Conservation (phyloP, 345 rosid genomes). For the Garcia nutans region DNA sequence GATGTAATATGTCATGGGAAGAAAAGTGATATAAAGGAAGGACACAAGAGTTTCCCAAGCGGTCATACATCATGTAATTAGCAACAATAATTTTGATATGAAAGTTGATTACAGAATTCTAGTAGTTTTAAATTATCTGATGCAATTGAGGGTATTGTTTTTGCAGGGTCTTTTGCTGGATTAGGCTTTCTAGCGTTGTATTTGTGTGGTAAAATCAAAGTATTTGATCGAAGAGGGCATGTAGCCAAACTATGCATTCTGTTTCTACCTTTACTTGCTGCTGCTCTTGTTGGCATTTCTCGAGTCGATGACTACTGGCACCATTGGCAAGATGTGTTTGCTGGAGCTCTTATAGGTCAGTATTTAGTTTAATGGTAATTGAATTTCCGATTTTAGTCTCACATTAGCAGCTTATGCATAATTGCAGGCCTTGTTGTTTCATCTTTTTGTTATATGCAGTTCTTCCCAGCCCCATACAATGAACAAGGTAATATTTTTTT, state of each 20-base stretch:
- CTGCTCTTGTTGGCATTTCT: conserved; percentile 74
- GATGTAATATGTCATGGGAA: conserved; percentile 73
- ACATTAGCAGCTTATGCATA: background rate
- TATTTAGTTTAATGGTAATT: background rate
- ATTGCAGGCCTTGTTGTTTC: conserved; percentile 38
- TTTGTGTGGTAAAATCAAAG: conserved; percentile 70
- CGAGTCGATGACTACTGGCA: conserved; percentile 90
- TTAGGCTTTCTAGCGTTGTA: conserved; percentile 68
- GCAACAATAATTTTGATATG: too few species aligned
- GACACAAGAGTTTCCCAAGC: conserved; percentile 86
- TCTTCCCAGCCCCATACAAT: conserved; percentile 59
- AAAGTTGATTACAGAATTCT: too few species aligned
- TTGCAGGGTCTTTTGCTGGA: conserved; percentile 86
- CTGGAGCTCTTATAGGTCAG: conserved; percentile 68
- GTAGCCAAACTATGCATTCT: conserved; percentile 72
- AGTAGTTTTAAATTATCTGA: background rate
- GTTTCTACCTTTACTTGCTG: conserved; percentile 57
- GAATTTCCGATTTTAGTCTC: background rate
- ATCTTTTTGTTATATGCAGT: conserved; percentile 58
- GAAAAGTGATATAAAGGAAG: conserved; percentile 58
- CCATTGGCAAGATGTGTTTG: conserved; percentile 86
- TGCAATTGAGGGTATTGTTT: background rate
- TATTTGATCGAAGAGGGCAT: conserved; percentile 67
- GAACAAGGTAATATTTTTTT: conserved; percentile 37
- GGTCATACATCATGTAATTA: conserved; percentile 77